These are phyloP conservation scores for Penicillium aurantiogriseum DNA, from an alignment of 2,329 filamentous ascomycete species.

Conservation along the genomic window DNA sequence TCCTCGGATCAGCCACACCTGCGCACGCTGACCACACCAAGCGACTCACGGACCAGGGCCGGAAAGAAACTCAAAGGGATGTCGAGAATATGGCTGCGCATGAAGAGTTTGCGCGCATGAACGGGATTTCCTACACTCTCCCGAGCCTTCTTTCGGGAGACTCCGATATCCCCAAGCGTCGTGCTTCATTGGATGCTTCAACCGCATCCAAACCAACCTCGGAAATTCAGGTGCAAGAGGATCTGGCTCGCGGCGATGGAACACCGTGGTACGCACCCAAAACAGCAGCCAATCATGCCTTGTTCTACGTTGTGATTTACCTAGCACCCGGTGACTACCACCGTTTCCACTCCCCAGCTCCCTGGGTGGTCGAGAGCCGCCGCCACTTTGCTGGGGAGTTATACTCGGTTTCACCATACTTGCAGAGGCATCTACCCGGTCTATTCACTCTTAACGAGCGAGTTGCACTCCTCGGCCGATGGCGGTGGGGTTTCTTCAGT, in stretches of 20 bases:
- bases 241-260: constrained; percentile 68
- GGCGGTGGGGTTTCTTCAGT: constrained; percentile 97
- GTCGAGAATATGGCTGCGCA: constrained; percentile 72
- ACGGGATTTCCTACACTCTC: constrained; percentile 92
- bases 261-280: constrained; percentile 68
- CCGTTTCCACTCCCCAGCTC: constrained; percentile 91
- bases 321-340: constrained; percentile 97
- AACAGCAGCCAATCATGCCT: constrained; percentile 60
- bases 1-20: constrained; percentile 67
- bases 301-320: constrained; percentile 95
- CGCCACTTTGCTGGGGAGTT: constrained; percentile 98
- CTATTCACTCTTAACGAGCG: constrained; percentile 97
- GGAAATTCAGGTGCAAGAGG: constrained; percentile 78
- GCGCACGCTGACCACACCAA: constrained; percentile 40
- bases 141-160: constrained; percentile 79
- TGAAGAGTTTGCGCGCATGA: constrained; percentile 89
- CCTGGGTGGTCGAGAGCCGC: constrained; percentile 91
- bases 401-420: constrained; percentile 90
- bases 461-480: constrained; percentile 86
- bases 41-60: constrained; percentile 34
- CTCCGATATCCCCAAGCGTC: constrained; percentile 44
- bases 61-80: constrained; percentile 40
- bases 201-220: constrained; percentile 65
- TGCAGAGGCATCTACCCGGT: constrained; percentile 87
- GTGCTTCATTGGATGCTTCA: constrained; percentile 70